Percentiles rank a stretch among this genome's conserved stretches.
phyloP scores from a whole-genome alignment of 371 early-diverging fungal genomes.

The Amoeboradix gromovi region DNA sequence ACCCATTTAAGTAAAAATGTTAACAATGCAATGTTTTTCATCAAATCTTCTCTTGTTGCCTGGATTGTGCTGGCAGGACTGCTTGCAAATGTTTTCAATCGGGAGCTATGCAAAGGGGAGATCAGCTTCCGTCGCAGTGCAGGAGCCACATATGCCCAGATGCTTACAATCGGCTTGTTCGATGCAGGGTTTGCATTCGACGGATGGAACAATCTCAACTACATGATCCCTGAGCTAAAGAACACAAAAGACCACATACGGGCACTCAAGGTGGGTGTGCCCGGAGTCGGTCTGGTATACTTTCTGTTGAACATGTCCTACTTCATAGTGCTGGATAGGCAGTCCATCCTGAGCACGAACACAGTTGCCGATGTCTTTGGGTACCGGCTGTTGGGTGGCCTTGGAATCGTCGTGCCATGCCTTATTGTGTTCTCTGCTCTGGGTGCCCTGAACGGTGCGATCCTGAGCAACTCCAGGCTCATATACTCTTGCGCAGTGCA shows the following conservation, averaged over 20 bases:
- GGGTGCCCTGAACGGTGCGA: slow-evolving; percentile 42
- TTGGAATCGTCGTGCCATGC: slow-evolving; percentile 35
- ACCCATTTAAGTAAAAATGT: slow-evolving; percentile 36
- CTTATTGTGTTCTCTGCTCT: slow-evolving; percentile 41
- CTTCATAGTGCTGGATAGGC: slow-evolving; percentile 39
- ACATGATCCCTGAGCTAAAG: slow-evolving; percentile 62
- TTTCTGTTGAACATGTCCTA: slow-evolving; percentile 56
- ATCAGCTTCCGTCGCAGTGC: slow-evolving; percentile 43
- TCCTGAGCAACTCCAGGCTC: slow-evolving; percentile 40
- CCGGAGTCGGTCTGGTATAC: slow-evolving; percentile 41
- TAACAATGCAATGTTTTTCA: slow-evolving; percentile 33
- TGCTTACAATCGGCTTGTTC: slow-evolving; percentile 44
- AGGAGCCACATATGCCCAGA: slow-evolving; percentile 38
- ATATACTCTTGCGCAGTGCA: slow-evolving; percentile 36
- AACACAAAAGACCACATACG: slow-evolving; percentile 51
- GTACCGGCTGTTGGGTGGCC: slow-evolving; percentile 33
- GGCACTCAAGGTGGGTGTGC: slow-evolving; percentile 24
- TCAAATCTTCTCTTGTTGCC: slow-evolving; percentile 41
- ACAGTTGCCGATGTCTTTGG: slow-evolving; percentile 26
- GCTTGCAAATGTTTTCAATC: slow-evolving; percentile 43
- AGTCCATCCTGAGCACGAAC: slow-evolving; percentile 27
- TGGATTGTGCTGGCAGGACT: slow-evolving; percentile 42
- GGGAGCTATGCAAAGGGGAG: slow-evolving; percentile 26
- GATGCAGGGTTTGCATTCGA: slow-evolving; percentile 65
- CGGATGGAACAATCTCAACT: slow-evolving; percentile 65